These are phyloP conservation scores for Russula foetens DNA, from an alignment of 768 basidiomycete species.

Conservation along the genomic window DNA sequence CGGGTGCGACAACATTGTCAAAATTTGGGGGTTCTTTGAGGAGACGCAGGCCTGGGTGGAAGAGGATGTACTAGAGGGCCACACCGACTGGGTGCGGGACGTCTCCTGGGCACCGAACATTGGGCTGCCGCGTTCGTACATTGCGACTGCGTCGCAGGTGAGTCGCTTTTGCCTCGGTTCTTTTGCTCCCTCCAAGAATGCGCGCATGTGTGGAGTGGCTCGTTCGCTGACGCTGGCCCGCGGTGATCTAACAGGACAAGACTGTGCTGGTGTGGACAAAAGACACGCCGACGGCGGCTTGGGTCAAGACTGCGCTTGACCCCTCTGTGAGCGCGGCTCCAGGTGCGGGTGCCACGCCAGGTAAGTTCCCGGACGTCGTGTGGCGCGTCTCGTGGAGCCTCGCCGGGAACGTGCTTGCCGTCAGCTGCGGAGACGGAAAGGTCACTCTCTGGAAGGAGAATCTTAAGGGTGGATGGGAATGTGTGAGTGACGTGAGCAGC, in stretches of 20 bases:
- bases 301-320: slow-evolving; percentile 77
- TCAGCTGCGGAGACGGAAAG: slow-evolving; percentile 96
- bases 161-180: slow-evolving; percentile 13
- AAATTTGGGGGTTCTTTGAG: slow-evolving; percentile 88
- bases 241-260: slow-evolving; percentile 44
- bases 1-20: slow-evolving; percentile 93
- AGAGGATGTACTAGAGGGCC: slow-evolving; percentile 85
- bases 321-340: slow-evolving; percentile 45
- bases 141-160: slow-evolving; percentile 90
- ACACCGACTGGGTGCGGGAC: slow-evolving; percentile 96
- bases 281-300: slow-evolving; percentile 61
- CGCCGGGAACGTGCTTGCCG: slow-evolving; percentile 91
- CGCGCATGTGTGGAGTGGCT: not conserved
- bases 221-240: not conserved
- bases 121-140: slow-evolving; percentile 88
- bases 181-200: not conserved
- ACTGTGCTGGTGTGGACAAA: slow-evolving; percentile 91
- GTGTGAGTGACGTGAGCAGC: slow-evolving; percentile 90
- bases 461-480: slow-evolving; percentile 91
- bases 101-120: slow-evolving; percentile 99
- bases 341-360: slow-evolving; percentile 40
- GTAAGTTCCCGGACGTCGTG: slow-evolving; percentile 93
- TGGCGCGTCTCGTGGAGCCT: slow-evolving; percentile 99
- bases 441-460: slow-evolving; percentile 99
- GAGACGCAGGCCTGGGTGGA: slow-evolving; percentile 84